phyloP scores from a whole-genome alignment of 331 rosid species.

The Pyracantha coccinea region DNA sequence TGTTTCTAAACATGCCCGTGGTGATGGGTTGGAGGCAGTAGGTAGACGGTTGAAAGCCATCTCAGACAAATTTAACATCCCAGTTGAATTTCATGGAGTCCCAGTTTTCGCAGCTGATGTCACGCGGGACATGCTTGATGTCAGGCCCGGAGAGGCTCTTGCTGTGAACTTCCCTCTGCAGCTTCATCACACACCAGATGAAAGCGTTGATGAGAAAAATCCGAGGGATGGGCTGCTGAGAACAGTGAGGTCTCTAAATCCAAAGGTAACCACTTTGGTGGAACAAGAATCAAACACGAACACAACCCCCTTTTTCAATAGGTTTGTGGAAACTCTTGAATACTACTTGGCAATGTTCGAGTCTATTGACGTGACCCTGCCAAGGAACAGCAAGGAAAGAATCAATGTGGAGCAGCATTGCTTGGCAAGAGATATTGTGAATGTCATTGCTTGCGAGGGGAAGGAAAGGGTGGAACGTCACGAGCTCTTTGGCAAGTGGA shows the following conservation, averaged over 20 bases:
- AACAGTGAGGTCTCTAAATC: slow-evolving; percentile 72
- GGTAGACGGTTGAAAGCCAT: slow-evolving; percentile 49
- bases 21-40: slow-evolving; percentile 60
- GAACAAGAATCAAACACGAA: slow-evolving; percentile 98
- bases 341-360: slow-evolving; percentile 90
- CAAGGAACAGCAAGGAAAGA: slow-evolving; percentile 66
- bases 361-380: slow-evolving; percentile 72
- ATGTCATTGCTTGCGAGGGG: slow-evolving; percentile 88
- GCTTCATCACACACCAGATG: slow-evolving; percentile 96
- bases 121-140: slow-evolving; percentile 63
- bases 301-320: slow-evolving; percentile 79
- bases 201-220: slow-evolving; percentile 78
- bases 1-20: slow-evolving; percentile 71
- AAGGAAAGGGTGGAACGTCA: slow-evolving; percentile 84
- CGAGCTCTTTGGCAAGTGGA: slow-evolving; percentile 95
- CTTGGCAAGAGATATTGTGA: slow-evolving; percentile 80
- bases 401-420: slow-evolving; percentile 90
- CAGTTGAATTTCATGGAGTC: slow-evolving; percentile 80
- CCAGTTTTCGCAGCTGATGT: slow-evolving; percentile 61
- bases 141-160: slow-evolving; percentile 76
- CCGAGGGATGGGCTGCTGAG: slow-evolving; percentile 86
- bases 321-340: slow-evolving; percentile 71
- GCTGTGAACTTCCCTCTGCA: slow-evolving; percentile 93
- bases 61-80: slow-evolving; percentile 60
- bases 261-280: slow-evolving; percentile 75